phyloP scores from a whole-genome alignment of 2,329 filamentous ascomycete species.

The Ascochyta koolunga region DNA sequence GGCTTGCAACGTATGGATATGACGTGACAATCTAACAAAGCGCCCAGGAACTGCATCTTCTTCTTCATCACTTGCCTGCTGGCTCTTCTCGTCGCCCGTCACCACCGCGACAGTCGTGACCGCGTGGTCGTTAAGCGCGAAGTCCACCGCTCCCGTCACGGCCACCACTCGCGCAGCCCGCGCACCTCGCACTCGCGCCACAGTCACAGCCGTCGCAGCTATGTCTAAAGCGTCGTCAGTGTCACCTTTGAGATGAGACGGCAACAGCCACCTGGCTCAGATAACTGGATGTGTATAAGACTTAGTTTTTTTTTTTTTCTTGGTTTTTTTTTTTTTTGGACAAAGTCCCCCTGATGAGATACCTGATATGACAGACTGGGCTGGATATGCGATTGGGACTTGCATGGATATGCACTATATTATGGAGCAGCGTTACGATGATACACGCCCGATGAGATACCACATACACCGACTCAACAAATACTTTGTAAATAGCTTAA shows the following conservation, averaged over 20 bases:
- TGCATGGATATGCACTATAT: background rate
- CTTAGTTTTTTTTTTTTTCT: conserved; percentile 26
- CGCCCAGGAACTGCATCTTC: conserved; percentile 45
- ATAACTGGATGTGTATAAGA: conserved; percentile 1
- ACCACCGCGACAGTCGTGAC: conserved; percentile 53
- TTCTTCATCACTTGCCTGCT: conserved; percentile 55
- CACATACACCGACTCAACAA: background rate
- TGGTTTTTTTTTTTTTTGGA: conserved; percentile 33
- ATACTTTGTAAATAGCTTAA: conserved; percentile 12
- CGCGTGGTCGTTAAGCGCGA: conserved; percentile 61
- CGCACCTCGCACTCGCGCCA: conserved; percentile 44
- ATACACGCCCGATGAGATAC: conserved; percentile 2
- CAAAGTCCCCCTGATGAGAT: conserved; percentile 16
- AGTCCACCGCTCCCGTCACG: conserved; percentile 53
- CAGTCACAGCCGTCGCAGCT: conserved; percentile 46
- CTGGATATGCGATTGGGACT: background rate
- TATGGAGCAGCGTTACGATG: conserved; percentile 1
- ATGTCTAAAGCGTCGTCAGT: conserved; percentile 36
- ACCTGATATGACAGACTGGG: conserved; percentile 7
- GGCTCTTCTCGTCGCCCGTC: conserved; percentile 64
- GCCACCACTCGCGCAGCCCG: conserved; percentile 48
- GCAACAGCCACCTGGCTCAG: background rate
- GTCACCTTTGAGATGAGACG: no score
- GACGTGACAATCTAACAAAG: conserved; percentile 28
- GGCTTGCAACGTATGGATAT: background rate